Evolutionary conservation across 768 basidiomycete genomes (phyloP), one percentile per base, ranked within the genome.

Genomic region (Lentinus tigrinus): DNA sequence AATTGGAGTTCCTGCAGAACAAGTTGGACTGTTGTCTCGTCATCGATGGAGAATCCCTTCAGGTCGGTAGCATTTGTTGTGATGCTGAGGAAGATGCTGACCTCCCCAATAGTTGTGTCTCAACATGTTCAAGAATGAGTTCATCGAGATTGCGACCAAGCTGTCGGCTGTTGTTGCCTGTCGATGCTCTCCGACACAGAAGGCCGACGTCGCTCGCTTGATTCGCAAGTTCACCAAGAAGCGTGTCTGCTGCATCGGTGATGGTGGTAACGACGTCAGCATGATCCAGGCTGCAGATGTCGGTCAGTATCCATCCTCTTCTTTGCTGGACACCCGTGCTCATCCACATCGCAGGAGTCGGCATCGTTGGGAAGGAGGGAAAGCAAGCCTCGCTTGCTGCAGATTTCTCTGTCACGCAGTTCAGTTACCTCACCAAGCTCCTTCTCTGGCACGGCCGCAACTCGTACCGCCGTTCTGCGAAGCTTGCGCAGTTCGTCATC

Each of bases 241-340:
- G 72, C 85, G 96, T 0, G 96, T 99, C 0, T 98, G 96, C 72
- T 98, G 97, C 69, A 98, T 98, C 57, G 97, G 97, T 2, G 97
- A 99, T 74, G 97, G 97, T 34, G 97, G 97, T 4, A 99, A 99
- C 71, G 97, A 99, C 70, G 97, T 99, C 61, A 94, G 92, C 71
- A 99, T 99, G 97, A 99, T 99, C 60, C 97, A 98, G 69, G 97
- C 97, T 1, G 97, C 97, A 2, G 94, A 98, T 67, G 95, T 99
- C 57, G 96, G 95, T 94, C 47, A 70, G 93, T 85, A 11, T 42
- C 46, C 23, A 43, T 24, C n/a, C 21, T 10, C 19, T 48, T 16
- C 24, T 24, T 9, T 1, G 10, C 34, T 9, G 28, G n/a, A n/a
- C 39, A 19, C 21, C 23, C 1, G 43, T 16, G 73, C 43, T 55